Evolutionary conservation across 306 rosid species (phyloP), one percentile per base, ranked within the genome.

Genomic region (Fragaria nilgerrensis): DNA sequence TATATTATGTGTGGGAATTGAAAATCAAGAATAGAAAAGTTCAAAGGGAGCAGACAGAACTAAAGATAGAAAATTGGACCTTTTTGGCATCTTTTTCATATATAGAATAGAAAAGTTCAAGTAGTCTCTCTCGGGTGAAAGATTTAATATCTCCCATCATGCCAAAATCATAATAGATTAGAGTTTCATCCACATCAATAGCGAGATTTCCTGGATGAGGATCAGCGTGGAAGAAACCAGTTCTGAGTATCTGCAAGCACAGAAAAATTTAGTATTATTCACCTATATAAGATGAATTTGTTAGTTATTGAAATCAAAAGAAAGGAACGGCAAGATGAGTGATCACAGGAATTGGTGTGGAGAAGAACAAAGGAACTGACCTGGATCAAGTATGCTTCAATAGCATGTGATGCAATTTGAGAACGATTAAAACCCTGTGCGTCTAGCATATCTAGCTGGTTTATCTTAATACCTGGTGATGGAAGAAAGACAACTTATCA

Each of bases 121-220:
- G 94, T 83, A 94, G 79, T 79, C 96, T 87, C 90, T 89, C 94
- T 34, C 94, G 81, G 62, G 98, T 94, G 85, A 94, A 94, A 44
- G 96, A 76, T 76, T 94, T 92, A 78, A 94, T 94, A 73, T 90
- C 96, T 56, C 98, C 98, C 98, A 92, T 92, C 98, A 92, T 94
- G 75, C 98, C 98, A 82, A 94, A 94, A 86, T 94, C 98, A 79
- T 94, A 94, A 79, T 92, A 92, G 79, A 94, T 94, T 66, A 94
- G 78, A 45, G 94, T 73, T 86, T 92, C 93, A 70, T 94, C 96
- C 70, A 83, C 84, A 74, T 94, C 98, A 9, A 94, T 75, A 23
- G 97, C 97, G 48, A 90, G 96, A 83, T 94, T 94, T 87, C 97
- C 97, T 62, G 97, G 98, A 86, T 92, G 97, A 73, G 98, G 98